Evolutionary conservation across 495 filamentous ascomycete genomes (phyloP), one percentile per base, ranked within the genome.

Genomic region (Aspergillus ellipticus): DNA sequence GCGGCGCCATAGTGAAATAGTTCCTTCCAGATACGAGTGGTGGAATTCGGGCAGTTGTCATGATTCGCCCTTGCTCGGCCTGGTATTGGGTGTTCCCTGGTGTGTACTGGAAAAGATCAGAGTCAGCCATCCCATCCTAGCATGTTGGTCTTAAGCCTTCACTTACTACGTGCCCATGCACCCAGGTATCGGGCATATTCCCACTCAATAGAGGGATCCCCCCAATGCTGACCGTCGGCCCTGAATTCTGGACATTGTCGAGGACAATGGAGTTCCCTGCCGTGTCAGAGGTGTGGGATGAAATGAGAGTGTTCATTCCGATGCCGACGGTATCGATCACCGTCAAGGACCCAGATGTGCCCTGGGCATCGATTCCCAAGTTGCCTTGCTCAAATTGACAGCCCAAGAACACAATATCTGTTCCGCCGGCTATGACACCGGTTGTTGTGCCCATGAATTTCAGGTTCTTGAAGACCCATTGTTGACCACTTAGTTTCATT

Each of bases 401-500:
- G n/a, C 67, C 63, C 67, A 66, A n/a, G 39, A 69, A 66, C 13
- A 66, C 58, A 21, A 68, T 57, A 48, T 69, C 56, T 0, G 59
- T 64, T 0, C 61, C 66, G 9, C 63, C 64, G 45, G 79, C 79
- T 29, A 78, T 68, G 33, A 85, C 82, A 4, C 76, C 83, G 13
- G 80, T 75, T 15, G 79, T 77, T 53, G 79, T 82, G 3, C 60
- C 64, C 5, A 41, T 60, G 60, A 89, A 88, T 11, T 69, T 79
- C 11, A 90, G 28, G 61, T 86, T 85, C 31, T 83, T 74, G 74
- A 86, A 84, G 0, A 86, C 88, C 59, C 84, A 90, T 67, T 89
- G 87, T 66, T 90, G 87, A 56, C 87, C 87, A 22, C 82, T 84
- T 54, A 89, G 66, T 37, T 75, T 75, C 48, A 81, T 74, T 29